phyloP scores from a whole-genome alignment of 768 basidiomycete species.

The Pleurotus platypus region DNA sequence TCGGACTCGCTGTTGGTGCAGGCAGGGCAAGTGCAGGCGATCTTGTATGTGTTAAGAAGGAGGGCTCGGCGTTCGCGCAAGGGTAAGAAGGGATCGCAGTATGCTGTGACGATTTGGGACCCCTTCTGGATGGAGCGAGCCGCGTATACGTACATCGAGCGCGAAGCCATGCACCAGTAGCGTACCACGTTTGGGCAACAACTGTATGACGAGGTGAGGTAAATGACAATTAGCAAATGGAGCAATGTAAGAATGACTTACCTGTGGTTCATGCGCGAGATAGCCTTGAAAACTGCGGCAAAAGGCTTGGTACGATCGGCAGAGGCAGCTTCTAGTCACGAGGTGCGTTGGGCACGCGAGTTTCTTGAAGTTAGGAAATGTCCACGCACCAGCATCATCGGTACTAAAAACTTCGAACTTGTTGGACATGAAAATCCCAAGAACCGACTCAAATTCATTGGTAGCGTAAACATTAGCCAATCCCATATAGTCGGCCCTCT shows the following conservation, averaged over 20 bases:
- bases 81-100: neutral
- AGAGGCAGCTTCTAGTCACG: too few species aligned
- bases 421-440: too few species aligned
- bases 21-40: neutral
- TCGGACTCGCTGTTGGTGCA: neutral
- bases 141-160: neutral
- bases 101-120: neutral
- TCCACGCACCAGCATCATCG: too few species aligned
- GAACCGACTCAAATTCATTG: too few species aligned
- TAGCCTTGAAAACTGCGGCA: conserved; percentile 9
- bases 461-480: too few species aligned
- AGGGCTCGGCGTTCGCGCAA: neutral
- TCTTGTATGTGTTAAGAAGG: neutral
- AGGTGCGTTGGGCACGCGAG: too few species aligned
- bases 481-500: too few species aligned
- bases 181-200: neutral
- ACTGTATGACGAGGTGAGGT: neutral
- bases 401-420: too few species aligned
- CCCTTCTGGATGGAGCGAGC: neutral
- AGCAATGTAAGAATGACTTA: neutral
- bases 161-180: neutral
- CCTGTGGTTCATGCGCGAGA: conserved; percentile 2
- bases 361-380: too few species aligned
- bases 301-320: too few species aligned
- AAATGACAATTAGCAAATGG: neutral